Base-by-base conservation (phyloP, 2,329 filamentous ascomycete species). In the Paecilomyces dactylethromorphus region DNA sequence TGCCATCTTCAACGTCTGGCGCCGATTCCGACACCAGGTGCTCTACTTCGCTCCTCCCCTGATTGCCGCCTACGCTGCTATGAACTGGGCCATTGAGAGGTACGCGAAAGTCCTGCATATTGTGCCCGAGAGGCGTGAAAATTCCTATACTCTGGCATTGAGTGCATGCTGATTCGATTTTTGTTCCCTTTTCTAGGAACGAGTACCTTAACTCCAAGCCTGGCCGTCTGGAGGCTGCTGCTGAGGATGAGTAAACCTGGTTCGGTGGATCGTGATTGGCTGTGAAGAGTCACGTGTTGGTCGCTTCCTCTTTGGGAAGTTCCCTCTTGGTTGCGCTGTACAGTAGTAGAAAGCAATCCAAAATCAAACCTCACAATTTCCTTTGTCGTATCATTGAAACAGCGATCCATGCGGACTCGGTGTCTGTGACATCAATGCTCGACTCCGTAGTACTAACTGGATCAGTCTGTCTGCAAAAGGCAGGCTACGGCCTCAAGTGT, bases 1-100 rank as follows among this genome's bases (percentile, higher is more conserved):
- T 66, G 93, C 92, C 71, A 79, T 97, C 81, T 97, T 97, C 88
- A 99, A 99, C 85, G 88, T 86, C 69, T 95, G 89, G 84, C 88
- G 94, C 77, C 87, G 94, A 71, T 90, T 89, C 79, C 87, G 87
- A 75, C 78, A 83, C 68, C 94, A 97, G 83, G 86, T 96, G 67
- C 86, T 97, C 68, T 99, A 92, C 84, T 87, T 92, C 78, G 84
- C 87, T 26, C 90, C 94, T 60, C 89, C 92, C 45, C 79, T 96
- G 68, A 69, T 94, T 64, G 76, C 82, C 66, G 92, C 84, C 66
- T 99, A 97, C 81, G 86, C 87, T 73, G 74, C 86, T 66, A 90
- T 97, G 88, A 79, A 89, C 74, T 99, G 94, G 94, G 93, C 94
- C 66, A 88, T 85, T 71, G 87, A 96, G 80, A 86, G 87, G 94